Evolutionary conservation across 805 yeast species (phyloP), one percentile per base, ranked within the genome.

Genomic region (Yarrowia sp.): DNA sequence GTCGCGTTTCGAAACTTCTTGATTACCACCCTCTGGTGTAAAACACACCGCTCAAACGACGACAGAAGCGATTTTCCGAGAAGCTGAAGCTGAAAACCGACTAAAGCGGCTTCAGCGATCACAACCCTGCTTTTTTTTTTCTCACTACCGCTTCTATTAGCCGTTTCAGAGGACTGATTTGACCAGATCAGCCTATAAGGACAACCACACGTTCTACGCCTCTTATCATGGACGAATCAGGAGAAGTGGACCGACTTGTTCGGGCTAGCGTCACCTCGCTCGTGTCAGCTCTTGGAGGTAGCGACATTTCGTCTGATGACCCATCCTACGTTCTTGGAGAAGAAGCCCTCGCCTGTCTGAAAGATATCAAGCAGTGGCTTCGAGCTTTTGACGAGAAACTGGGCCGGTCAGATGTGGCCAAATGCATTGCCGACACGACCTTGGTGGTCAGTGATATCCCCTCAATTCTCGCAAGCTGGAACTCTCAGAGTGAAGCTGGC

Each of bases 251-350:
- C 39, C 49, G 50, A 12, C 55, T 61, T 1, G 66, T 77, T 33
- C 76, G 72, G 61, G 91, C 95, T 0, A 92, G 91, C 76, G 88
- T 94, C 39, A 84, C 93, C 14, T 86, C 91, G 50, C 81, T 93
- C 46, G 91, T 92, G 3, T 86, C 97, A 3, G 97, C 98, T 0
- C 82, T 94, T 2, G 99, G 99, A 66, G 98, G 98, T 1, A 84
- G 88, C 0, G 97, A 93, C 77, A 85, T 88, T 58, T 78, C 88
- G 0, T 69, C 70, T 8, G 80, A 88, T 0, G 76, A 78, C 5
- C 70, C 83, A 0, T 86, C 86, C 0, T 95, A 95, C 74, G 86
- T 85, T 69, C 82, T 93, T 2, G 98, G 98, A 12, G 92, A 89
- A 69, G 98, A 94, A 74, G 96, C 96, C 38, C 72, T 84, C 38